Base-by-base conservation (phyloP, 352 stramenopile species). In the Globisporangium mamillatum region DNA sequence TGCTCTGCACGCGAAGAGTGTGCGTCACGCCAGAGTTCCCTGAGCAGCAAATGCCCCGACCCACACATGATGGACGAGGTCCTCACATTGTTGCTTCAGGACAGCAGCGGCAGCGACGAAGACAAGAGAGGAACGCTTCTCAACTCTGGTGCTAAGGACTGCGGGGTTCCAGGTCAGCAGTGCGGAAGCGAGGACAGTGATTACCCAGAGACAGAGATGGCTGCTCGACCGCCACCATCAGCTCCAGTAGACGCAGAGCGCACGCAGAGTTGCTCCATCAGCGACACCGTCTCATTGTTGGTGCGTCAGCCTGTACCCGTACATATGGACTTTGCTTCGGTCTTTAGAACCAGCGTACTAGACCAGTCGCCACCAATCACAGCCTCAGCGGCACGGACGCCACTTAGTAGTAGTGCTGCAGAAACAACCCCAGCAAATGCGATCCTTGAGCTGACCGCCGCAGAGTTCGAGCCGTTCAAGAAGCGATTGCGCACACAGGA, bases 391-490 rank as follows among this genome's bases (percentile, higher is more conserved):
- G 36, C 0, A 14, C 36, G 14, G 9, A 16, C 14, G 10, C 36
- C 36, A 16, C 9, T 44, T 44, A 10, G 36, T 44, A 44, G 34
- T 8, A 22, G 16, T 32, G 50, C 22, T 20, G 10, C 9, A 32
- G 2, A 24, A 34, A n/a, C 8, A 25, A 3, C 24, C 2, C 1
- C 29, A 18, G 22, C 25, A 20, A 16, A n/a, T 18, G 22, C 1
- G 29, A 62, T 62, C 10, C 2, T 25, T 27, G 56, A 50, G n/a
- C 10, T 62, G 20, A 62, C 24, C 56, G 32, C 44, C 56, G 22
- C 20, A n/a, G 56, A 62, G 32, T 62, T 62, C 36, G 32, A 62
- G 4, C 16, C 44, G 44, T 38, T 62, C 7, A 62, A 62, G 36
- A 62, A 62, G 32, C 32, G 56, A 29, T 20, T 62, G 32, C 56